Base-by-base conservation (phyloP, 75 land plant genomes). In the Selaginella tamariscina region DNA sequence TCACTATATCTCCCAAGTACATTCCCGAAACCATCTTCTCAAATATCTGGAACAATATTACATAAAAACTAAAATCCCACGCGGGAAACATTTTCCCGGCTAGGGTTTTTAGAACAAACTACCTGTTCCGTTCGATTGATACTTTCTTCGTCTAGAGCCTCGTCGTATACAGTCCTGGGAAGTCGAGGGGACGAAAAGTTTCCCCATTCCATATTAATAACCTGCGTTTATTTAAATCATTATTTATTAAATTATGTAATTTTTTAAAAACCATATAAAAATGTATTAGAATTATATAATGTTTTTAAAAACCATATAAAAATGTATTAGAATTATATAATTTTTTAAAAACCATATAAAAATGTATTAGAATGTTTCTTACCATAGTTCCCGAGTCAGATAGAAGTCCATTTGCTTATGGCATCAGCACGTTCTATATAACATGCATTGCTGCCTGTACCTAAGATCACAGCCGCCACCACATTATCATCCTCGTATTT, bases 131-230 rank as follows among this genome's bases (percentile, higher is more conserved):
- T 82, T 33, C 91, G 91, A 59, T 86, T 82, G 32, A 79, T 60
- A 72, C 83, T 82, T 31, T 84, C 87, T 62, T 68, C 70, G 70
- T 89, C 91, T 56, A 89, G 60, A 65, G 70, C 71, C 32, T 73
- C 66, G 70, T 89, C 95, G 73, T 62, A 83, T 54, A 77, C 77
- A 1, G 85, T 83, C 21, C 70, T 68, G 9, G 91, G 95, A 66
- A 89, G 82, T 70, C 81, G 81, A 1, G 82, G 55, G 5, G 88
- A 82, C 79, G 70, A 66, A 56, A 89, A 89, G 62, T 82, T 85
- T 39, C 91, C 90, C 95, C 95, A 89, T 31, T 89, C 85, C 78
- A 81, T 81, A 73, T 85, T 85, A 65, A 89, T 81, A 29, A 80
- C 87, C 86, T 89, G 75, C n/a, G n/a, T n/a, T n/a, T n/a, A n/a